Percentiles rank a stretch among this genome's conserved stretches.
These are phyloP conservation scores for Coffea humblotiana DNA, from an alignment of 305 asterid genomes.

Conservation along the genomic window DNA sequence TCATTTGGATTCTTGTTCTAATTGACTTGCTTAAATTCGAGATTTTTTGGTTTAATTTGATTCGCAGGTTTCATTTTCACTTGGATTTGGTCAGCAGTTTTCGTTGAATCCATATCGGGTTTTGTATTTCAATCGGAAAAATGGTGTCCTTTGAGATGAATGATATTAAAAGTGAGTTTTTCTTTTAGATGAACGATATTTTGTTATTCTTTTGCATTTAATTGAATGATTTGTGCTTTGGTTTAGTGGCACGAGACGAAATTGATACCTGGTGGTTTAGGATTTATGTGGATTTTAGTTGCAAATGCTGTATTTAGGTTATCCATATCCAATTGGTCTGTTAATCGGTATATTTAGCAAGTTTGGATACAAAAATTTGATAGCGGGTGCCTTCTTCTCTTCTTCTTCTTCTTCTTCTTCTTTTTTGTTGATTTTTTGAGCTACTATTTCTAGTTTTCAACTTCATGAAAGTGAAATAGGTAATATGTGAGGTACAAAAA, in stretches of 20 bases:
- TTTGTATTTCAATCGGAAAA: slow-evolving; percentile 34
- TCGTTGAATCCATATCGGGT: background rate
- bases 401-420: background rate
- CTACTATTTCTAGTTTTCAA: background rate
- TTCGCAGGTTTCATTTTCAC: slow-evolving; percentile 6
- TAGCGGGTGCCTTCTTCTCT: background rate
- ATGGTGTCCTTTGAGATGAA: slow-evolving; percentile 84
- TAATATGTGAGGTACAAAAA: background rate
- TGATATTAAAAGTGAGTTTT: slow-evolving; percentile 66
- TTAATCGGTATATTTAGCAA: background rate
- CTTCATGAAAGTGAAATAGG: background rate
- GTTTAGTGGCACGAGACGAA: background rate
- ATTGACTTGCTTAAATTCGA: background rate
- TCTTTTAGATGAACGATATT: slow-evolving; percentile 64
- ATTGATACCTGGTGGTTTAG: background rate
- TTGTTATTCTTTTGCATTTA: background rate
- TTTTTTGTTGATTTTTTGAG: background rate
- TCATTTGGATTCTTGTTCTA: background rate
- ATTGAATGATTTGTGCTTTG: too few relatives aligned
- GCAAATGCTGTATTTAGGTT: background rate
- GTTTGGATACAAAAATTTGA: background rate
- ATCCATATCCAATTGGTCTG: background rate
- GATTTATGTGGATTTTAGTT: too few relatives aligned
- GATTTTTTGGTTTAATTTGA: background rate
- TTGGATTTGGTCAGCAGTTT: slow-evolving; percentile 11